Conservation (phyloP, 768 basidiomycete species). For the Mycena chlorophos region DNA sequence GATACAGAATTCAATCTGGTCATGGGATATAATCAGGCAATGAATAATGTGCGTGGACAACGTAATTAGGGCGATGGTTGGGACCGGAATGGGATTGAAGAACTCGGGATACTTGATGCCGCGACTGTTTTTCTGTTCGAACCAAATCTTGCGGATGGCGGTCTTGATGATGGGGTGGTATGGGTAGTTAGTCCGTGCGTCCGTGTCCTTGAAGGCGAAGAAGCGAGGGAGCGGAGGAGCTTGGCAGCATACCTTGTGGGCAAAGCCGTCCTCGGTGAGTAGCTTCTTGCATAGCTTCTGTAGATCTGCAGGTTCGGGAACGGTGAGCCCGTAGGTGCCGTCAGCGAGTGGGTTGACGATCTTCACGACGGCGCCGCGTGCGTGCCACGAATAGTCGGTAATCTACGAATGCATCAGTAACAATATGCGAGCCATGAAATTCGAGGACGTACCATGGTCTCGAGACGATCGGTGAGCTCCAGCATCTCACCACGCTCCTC, state of each 20-base stretch:
- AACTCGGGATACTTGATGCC: neutral
- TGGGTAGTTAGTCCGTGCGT: neutral
- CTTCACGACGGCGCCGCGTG: constrained; percentile 4
- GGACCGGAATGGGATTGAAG: neutral
- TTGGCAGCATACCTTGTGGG: constrained; percentile 8
- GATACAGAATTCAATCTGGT: neutral
- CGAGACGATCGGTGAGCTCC: constrained; percentile 11
- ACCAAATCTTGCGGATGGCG: neutral
- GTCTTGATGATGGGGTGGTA: neutral
- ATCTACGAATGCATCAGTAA: neutral
- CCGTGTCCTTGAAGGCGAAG: neutral
- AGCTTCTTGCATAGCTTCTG: neutral
- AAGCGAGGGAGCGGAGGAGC: neutral
- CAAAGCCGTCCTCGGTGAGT: neutral
- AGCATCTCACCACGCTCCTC: neutral
- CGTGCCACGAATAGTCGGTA: constrained; percentile 5
- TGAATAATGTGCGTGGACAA: neutral
- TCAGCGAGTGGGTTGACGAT: constrained; percentile 2
- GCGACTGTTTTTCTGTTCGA: neutral
- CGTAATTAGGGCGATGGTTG: neutral
- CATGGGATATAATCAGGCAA: neutral
- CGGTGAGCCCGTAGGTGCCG: constrained; percentile 1
- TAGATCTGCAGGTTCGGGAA: neutral
- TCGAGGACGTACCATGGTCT: constrained; percentile 2
- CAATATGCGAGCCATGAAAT: neutral